Evolutionary conservation across 805 yeast genomes (phyloP), one percentile per base, ranked within the genome.

Genomic region (Nakazawaea peltata): DNA sequence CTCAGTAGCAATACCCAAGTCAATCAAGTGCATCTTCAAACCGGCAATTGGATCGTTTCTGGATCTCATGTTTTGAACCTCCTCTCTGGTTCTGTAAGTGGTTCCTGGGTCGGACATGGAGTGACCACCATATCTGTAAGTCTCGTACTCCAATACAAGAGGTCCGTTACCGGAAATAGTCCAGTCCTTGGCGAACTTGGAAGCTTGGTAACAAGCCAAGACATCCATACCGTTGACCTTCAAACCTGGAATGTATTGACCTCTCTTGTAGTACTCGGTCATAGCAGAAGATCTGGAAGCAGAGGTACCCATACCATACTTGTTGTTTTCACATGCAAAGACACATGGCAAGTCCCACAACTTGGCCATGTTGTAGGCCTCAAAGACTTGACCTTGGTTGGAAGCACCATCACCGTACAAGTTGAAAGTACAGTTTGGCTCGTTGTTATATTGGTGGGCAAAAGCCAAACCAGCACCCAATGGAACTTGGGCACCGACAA

Each of bases 101-200:
- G 98, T 92, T 75, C 98, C 98, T 56, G 98, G 98, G 69, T 92
- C 98, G 50, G 97, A 90, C 97, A 92, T 92, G 50, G 98, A 92
- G 78, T 92, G 98, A 64, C 98, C 98, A 72, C 97, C 97, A 63
- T 92, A 92, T 75, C 98, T 83, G 71, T 92, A 92, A 51, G 98
- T 92, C 71, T 88, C 97, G 67, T 82, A 92, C 73, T 92, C 98
- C 50, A 92, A 58, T 36, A 92, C 95, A 49, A 92, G 66, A 46
- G 98, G 98, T 46, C 97, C 98, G 56, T 90, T 88, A 56, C 95
- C 96, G 42, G 79, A 67, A 44, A 82, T 71, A 62, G 84, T 71
- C 95, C 94, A 92, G 64, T 90, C 95, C 71, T 87, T 88, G 56
- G 97, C 97, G 54, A 84, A 92, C 67, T 81, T 84, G 51, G 96